Evolutionary conservation across 331 rosid genomes (phyloP), one percentile per base, ranked within the genome.

Genomic region (Dryas integrifolia): DNA sequence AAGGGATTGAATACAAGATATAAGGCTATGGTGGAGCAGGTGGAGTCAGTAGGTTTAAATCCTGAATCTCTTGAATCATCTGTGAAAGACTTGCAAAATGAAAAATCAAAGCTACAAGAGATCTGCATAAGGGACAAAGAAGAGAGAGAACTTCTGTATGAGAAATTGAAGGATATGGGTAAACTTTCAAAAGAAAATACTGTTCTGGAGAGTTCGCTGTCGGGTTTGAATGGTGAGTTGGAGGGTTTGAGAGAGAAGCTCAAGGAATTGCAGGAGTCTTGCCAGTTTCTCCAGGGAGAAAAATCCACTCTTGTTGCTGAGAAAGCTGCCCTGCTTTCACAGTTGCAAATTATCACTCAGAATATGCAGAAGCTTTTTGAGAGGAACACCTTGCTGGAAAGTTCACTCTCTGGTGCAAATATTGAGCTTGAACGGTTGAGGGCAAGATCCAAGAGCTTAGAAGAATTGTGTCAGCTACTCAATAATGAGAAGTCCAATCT

Each of bases 281-380:
- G 90, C 78, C 88, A 84, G 50, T 83, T 84, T 82, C 91, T 88
- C 57, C 86, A 63, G 83, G 96, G 82, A 80, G 98, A 95, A 80
- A 95, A 89, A 65, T 85, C 92, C 5, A 59, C 44, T 65, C 83
- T 89, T 26, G 84, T 80, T 63, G 80, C 86, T 47, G 99, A 95
- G 80, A 95, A 95, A 69, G 78, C 85, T 70, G 24, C 81, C 70
- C 81, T 95, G 26, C 84, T 95, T 62, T 85, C 92, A 44, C 97
- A 95, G 78, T 70, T 95, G 72, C 98, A 88, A 80, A 75, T 72
- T 69, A 76, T 87, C 80, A 90, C 96, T 11, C 92, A 87, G 77
- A 85, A 81, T 83, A 87, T 95, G 92, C 85, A 87, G 84, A 87
- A 86, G 85, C 90, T 92, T 58, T 53, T 87, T 69, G 92, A 95